These are phyloP conservation scores for Musa balbisiana DNA, from an alignment of 202 grass and related monocot genomes.

Conservation along the genomic window DNA sequence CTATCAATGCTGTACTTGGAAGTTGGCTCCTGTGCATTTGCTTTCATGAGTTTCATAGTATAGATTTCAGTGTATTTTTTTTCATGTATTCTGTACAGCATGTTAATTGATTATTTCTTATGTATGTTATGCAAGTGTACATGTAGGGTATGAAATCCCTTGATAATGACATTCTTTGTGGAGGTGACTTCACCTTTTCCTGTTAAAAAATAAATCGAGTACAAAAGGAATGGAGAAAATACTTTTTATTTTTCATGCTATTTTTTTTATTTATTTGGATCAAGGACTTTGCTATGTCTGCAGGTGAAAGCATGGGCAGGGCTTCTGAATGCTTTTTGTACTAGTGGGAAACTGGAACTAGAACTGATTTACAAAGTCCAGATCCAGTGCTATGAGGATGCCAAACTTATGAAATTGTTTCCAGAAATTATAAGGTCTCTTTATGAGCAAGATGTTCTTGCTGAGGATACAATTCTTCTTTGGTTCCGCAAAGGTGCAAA, in stretches of 20 bases:
- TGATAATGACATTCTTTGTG: no score
- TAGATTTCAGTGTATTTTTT: no score
- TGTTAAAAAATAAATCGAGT: no score
- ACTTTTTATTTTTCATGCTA: not conserved
- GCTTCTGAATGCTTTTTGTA: constrained; percentile 22
- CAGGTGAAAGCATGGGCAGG: constrained; percentile 17
- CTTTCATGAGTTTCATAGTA: no score
- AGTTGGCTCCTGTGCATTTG: no score
- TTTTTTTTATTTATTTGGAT: not conserved
- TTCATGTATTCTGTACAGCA: no score
- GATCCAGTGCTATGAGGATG: constrained; percentile 21
- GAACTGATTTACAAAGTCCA: constrained; percentile 23
- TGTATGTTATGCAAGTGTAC: no score
- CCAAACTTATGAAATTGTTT: constrained; percentile 24
- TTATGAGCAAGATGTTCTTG: constrained; percentile 22
- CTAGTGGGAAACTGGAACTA: constrained; percentile 25
- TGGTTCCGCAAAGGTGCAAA: constrained; percentile 25
- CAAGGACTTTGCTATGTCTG: not conserved
- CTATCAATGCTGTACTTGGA: no score
- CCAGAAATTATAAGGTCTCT: constrained; percentile 23
- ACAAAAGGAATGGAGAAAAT: no score
- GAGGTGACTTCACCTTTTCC: no score
- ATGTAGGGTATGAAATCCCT: no score
- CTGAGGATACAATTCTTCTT: constrained; percentile 19
- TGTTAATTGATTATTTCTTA: no score